Evolutionary conservation across 208 protist genomes (phyloP), one percentile per base, ranked within the genome.

Genomic region (Trypanosoma lewisi): DNA sequence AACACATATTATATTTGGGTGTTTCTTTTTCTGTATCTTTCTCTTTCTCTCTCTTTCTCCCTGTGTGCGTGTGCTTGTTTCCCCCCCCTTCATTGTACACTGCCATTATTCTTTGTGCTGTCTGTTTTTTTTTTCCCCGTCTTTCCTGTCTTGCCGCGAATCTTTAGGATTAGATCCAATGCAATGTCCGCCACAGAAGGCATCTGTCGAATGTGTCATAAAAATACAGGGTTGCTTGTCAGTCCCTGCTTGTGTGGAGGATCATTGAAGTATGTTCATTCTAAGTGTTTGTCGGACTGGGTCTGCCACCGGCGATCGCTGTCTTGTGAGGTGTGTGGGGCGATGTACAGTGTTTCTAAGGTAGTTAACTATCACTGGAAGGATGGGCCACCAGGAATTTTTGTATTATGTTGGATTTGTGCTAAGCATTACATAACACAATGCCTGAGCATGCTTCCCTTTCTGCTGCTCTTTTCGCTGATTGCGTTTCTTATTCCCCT

Each of bases 191-290:
- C 53, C 3, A 49, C n/a, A n/a, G 16, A 66, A 55, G 47, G 21
- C 21, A 58, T 1, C n/a, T 80, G 75, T 33, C 36, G 75, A 45
- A 36, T 80, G 23, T 80, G 75, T 48, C 69, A 73, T 48, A 4
- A 27, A n/a, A 45, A 39, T 16, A 52, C 50, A 52, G 75, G 75
- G 25, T 39, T 16, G 11, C 47, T 75, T 42, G 54, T 79, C 25
- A 65, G 64, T 34, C 75, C 75, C 12, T 80, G 75, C 49, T 30
- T 16, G 14, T 80, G 75, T 44, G 55, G 67, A n/a, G 75, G 75
- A 1, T 70, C 75, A 1, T 76, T 80, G 23, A 65, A 63, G 27
- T 71, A 57, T 60, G 69, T 67, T 27, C 75, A 80, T 52, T 67
- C 67, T 27, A 68, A 45, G n/a, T 80, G 75, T 61, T 59, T 80